phyloP scores from a whole-genome alignment of 306 rosid species.

The Trifolium pratense region DNA sequence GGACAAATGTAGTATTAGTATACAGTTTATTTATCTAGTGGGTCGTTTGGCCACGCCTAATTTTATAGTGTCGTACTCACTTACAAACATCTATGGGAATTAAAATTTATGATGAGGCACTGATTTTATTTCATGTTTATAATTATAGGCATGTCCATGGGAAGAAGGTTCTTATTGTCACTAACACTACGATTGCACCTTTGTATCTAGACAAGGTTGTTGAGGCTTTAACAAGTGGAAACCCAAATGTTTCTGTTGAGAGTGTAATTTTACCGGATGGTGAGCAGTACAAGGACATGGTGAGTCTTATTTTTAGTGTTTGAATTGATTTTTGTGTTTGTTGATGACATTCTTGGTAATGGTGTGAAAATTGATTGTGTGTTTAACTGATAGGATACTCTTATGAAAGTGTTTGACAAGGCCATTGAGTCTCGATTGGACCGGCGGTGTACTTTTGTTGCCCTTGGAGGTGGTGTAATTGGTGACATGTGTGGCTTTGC shows the following conservation, averaged over 20 bases:
- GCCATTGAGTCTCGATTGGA: conserved; percentile 86
- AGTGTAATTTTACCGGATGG: conserved; percentile 85
- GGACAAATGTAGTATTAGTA: neutral
- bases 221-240: conserved; percentile 76
- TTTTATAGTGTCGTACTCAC: neutral
- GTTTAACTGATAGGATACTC: conserved; percentile 69
- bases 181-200: conserved; percentile 76
- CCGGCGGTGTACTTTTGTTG: conserved; percentile 82
- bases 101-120: neutral
- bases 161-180: conserved; percentile 89
- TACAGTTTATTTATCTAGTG: neutral
- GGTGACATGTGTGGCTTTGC: conserved; percentile 98
- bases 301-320: conserved; percentile 40
- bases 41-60: neutral
- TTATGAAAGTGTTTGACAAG: conserved; percentile 94
- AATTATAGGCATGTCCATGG: conserved; percentile 89
- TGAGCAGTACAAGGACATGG: conserved; percentile 94
- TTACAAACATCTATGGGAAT: neutral
- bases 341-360: conserved; percentile 21
- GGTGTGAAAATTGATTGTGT: conserved; percentile 37
- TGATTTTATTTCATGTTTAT: conserved; percentile 3
- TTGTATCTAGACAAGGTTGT: conserved; percentile 79
- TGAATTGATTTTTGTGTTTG: conserved; percentile 2
- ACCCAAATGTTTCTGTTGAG: conserved; percentile 84
- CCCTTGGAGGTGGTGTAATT: conserved; percentile 97